phyloP scores from a whole-genome alignment of 179 eudicot species.

The Beta corolliflora region DNA sequence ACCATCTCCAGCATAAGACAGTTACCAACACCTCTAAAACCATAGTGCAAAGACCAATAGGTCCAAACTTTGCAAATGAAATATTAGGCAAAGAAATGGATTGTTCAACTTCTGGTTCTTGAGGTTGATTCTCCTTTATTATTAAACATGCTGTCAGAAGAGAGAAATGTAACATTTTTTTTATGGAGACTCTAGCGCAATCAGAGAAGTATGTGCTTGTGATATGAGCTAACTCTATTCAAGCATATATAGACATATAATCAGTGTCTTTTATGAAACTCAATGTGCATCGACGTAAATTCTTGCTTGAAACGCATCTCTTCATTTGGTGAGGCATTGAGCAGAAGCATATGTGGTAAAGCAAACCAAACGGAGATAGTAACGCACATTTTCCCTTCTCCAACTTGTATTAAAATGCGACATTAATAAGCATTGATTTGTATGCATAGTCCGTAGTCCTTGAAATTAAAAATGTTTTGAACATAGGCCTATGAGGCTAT shows the following conservation, averaged over 20 bases:
- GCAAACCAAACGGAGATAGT: neutral
- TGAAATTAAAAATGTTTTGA: no score
- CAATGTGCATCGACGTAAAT: no score
- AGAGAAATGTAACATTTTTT: neutral
- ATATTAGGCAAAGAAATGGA: neutral
- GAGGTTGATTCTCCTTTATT: constrained; percentile 1
- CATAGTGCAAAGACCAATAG: constrained; percentile 9
- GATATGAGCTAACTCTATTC: no score
- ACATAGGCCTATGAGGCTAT: no score
- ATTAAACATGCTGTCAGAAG: neutral
- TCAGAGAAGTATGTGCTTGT: no score
- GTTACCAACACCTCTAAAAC: neutral
- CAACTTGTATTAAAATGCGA: no score
- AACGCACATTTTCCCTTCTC: neutral
- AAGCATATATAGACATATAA: no score
- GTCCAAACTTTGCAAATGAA: constrained; percentile 17
- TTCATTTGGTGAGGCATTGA: neutral
- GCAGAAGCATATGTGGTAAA: neutral
- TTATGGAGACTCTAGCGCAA: neutral
- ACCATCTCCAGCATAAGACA: constrained; percentile 1
- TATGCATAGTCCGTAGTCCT: no score
- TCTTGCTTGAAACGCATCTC: no score
- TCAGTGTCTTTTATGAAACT: no score
- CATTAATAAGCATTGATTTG: no score
- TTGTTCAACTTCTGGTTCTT: neutral